These are phyloP conservation scores for Vigna radiata DNA, from an alignment of 306 rosid genomes.

Conservation along the genomic window DNA sequence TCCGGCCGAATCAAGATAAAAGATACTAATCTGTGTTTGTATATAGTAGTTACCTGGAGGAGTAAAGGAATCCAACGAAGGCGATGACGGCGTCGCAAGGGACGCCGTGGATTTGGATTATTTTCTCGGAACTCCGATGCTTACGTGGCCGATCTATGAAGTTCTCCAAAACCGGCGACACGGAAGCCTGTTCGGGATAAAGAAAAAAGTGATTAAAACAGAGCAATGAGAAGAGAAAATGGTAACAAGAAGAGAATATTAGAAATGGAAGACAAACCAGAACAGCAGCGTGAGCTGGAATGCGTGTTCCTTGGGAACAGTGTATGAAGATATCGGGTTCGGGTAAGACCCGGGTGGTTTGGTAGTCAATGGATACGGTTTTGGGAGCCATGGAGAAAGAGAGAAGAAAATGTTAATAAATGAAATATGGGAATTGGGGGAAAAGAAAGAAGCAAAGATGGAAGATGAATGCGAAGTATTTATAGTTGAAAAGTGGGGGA, in stretches of 20 bases:
- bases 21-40: background rate
- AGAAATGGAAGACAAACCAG: conserved; percentile 56
- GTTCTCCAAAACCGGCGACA: conserved; percentile 80
- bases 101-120: conserved; percentile 83
- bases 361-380: conserved; percentile 31
- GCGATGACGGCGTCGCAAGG: conserved; percentile 76
- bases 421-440: background rate
- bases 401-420: background rate
- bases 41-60: conserved; percentile 58
- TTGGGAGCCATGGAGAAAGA: background rate
- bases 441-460: background rate
- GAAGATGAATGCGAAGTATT: background rate
- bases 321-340: conserved; percentile 75
- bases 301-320: conserved; percentile 70
- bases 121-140: conserved; percentile 63
- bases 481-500: background rate
- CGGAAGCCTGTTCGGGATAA: conserved; percentile 54
- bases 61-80: conserved; percentile 73
- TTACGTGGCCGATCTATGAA: conserved; percentile 71
- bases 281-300: conserved; percentile 76
- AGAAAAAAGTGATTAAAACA: background rate
- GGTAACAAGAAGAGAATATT: background rate
- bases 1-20: background rate
- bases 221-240: background rate
- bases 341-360: conserved; percentile 51